These are phyloP conservation scores for Ramularia collo-cygni DNA, from an alignment of 2,329 filamentous ascomycete species.

Conservation along the genomic window DNA sequence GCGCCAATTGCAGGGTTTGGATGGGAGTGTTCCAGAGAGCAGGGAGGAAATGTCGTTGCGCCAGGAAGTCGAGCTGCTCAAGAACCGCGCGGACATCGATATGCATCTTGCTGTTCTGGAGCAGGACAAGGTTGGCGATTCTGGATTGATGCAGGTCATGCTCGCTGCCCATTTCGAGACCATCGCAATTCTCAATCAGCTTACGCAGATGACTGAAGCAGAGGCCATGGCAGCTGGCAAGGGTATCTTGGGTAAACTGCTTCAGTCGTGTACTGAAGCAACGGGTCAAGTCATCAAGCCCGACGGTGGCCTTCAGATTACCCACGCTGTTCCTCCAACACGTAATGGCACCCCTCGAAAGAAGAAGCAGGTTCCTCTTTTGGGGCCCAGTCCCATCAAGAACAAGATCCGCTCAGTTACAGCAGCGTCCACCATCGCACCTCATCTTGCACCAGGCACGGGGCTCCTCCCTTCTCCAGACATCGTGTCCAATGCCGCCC, in stretches of 20 bases:
- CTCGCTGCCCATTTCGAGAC: conserved; percentile 90
- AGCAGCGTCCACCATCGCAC: conserved; percentile 13
- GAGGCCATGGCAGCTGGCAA: conserved; percentile 77
- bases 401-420: conserved; percentile 33
- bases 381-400: conserved; percentile 44
- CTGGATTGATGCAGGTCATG: conserved; percentile 70
- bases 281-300: conserved; percentile 84
- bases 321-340: conserved; percentile 62
- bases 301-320: conserved; percentile 60
- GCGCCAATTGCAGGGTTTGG: conserved; percentile 67
- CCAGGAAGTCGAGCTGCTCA: conserved; percentile 80
- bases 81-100: conserved; percentile 74
- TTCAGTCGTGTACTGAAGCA: conserved; percentile 67
- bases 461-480: conserved; percentile 10
- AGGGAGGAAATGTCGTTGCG: conserved; percentile 60
- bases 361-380: conserved; percentile 45
- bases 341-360: conserved; percentile 72
- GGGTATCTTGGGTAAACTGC: conserved; percentile 66
- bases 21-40: conserved; percentile 51
- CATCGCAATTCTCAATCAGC: conserved; percentile 72
- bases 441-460: conserved; percentile 20
- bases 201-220: conserved; percentile 73
- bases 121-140: conserved; percentile 74
- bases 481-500: conserved; percentile 19
- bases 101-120: conserved; percentile 70